A percentile compares a stretch with the other conserved stretches of the same genome.
phyloP scores from a whole-genome alignment of 192 early-diverging fungal genomes.

The Coemansia reversa region DNA sequence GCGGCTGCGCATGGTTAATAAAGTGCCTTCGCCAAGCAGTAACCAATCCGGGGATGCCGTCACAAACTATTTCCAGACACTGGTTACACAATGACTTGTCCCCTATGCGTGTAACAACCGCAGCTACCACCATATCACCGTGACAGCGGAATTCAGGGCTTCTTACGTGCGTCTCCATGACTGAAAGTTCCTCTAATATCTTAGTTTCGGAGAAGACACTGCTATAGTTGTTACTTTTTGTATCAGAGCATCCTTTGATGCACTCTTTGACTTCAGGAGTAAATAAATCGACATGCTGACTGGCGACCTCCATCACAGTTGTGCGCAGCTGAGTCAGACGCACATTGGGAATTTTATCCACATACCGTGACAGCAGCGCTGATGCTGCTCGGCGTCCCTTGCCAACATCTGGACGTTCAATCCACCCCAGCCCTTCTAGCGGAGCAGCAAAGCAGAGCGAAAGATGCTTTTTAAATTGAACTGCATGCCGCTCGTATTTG shows the following conservation, averaged over 20 bases:
- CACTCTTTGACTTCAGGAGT: background rate
- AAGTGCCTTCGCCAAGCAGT: slow-evolving; percentile 44
- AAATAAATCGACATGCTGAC: slow-evolving; percentile 13
- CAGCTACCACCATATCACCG: slow-evolving; percentile 38
- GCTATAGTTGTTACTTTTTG: background rate
- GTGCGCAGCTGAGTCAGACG: slow-evolving; percentile 6
- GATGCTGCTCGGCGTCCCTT: slow-evolving; percentile 30
- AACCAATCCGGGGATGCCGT: slow-evolving; percentile 29
- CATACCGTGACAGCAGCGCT: slow-evolving; percentile 14
- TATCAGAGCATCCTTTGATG: background rate
- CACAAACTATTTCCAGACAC: slow-evolving; percentile 16
- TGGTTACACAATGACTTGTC: slow-evolving; percentile 15
- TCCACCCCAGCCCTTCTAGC: slow-evolving; percentile 42
- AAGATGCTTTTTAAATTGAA: slow-evolving; percentile 28
- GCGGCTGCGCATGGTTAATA: slow-evolving; percentile 30
- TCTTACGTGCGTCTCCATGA: slow-evolving; percentile 21
- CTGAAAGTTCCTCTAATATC: slow-evolving; percentile 26
- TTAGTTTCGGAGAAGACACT: background rate
- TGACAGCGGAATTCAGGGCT: slow-evolving; percentile 44
- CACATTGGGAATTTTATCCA: slow-evolving; percentile 22
- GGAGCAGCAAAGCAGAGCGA: slow-evolving; percentile 39
- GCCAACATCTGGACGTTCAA: slow-evolving; percentile 30
- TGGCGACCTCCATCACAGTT: slow-evolving; percentile 1
- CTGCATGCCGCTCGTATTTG: slow-evolving; percentile 39
- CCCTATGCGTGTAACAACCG: background rate